phyloP scores from a whole-genome alignment of 2,329 filamentous ascomycete species.

The Lachnellula arida region DNA sequence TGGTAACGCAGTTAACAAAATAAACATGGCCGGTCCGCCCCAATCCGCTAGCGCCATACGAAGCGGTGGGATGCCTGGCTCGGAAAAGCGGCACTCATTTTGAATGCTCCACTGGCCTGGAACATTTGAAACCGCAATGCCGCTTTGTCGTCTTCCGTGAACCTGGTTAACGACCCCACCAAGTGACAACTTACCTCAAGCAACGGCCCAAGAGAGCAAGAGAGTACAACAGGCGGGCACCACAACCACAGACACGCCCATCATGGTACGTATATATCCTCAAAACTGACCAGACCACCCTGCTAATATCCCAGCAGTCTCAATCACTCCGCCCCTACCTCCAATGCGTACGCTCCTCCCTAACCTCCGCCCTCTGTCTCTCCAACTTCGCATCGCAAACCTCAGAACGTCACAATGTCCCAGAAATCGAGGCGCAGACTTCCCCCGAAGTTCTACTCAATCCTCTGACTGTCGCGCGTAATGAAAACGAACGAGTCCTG shows the following conservation, averaged over 20 bases:
- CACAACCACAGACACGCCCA: conserved; percentile 7
- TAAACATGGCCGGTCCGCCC: background rate
- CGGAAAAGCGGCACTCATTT: too few relatives aligned
- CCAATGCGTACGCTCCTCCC: conserved; percentile 88
- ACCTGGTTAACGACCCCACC: conserved; percentile 17
- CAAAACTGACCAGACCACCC: background rate
- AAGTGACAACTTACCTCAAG: conserved; percentile 14
- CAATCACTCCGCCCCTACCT: conserved; percentile 97
- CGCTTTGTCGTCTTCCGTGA: too few relatives aligned
- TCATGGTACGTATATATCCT: conserved; percentile 16
- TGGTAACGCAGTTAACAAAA: background rate
- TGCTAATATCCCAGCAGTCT: conserved; percentile 50
- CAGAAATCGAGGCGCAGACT: conserved; percentile 88
- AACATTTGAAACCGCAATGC: too few relatives aligned
- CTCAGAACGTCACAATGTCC: conserved; percentile 95
- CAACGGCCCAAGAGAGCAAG: background rate
- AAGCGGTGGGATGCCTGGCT: conserved; percentile 3
- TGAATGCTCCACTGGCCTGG: too few relatives aligned
- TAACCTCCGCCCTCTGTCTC: conserved; percentile 88
- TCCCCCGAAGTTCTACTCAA: conserved; percentile 93
- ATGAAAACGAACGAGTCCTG: conserved; percentile 94
- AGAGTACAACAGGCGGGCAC: conserved; percentile 8
- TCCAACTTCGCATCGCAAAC: conserved; percentile 98
- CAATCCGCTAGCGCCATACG: conserved; percentile 7
- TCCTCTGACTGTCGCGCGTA: conserved; percentile 83